Conservation (phyloP, 306 rosid genomes). For the Malus orientalis region DNA sequence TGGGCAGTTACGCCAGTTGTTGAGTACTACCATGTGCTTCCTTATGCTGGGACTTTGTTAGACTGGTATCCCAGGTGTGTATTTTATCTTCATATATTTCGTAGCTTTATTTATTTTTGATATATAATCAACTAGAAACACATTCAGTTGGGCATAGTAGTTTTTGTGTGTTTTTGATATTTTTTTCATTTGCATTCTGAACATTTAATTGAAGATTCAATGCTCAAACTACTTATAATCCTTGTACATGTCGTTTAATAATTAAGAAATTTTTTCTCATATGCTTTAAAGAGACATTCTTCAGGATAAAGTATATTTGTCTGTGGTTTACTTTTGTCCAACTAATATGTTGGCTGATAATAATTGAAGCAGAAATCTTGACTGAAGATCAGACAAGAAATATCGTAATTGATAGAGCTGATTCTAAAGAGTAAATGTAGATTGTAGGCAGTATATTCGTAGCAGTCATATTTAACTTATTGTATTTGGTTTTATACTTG, state of each 20-base stretch:
- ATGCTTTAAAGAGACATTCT: not conserved
- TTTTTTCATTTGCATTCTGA: not conserved
- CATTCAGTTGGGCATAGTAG: not conserved
- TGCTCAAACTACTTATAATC: not conserved
- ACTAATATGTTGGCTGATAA: too few relatives aligned
- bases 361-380: too few relatives aligned
- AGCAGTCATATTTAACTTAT: too few relatives aligned
- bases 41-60: constrained; percentile 53
- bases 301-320: not conserved
- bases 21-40: constrained; percentile 72
- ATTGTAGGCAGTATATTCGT: too few relatives aligned
- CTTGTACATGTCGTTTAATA: not conserved
- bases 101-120: not conserved
- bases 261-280: not conserved
- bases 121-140: not conserved
- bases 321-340: not conserved
- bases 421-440: too few relatives aligned
- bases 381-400: too few relatives aligned
- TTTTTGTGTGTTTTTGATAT: not conserved
- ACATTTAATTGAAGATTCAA: not conserved
- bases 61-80: constrained; percentile 58
- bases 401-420: too few relatives aligned
- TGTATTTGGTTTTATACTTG: too few relatives aligned
- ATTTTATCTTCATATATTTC: not conserved
- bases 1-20: constrained; percentile 56